phyloP scores from a whole-genome alignment of 2,329 filamentous ascomycete genomes.

The Onygena corvina region DNA sequence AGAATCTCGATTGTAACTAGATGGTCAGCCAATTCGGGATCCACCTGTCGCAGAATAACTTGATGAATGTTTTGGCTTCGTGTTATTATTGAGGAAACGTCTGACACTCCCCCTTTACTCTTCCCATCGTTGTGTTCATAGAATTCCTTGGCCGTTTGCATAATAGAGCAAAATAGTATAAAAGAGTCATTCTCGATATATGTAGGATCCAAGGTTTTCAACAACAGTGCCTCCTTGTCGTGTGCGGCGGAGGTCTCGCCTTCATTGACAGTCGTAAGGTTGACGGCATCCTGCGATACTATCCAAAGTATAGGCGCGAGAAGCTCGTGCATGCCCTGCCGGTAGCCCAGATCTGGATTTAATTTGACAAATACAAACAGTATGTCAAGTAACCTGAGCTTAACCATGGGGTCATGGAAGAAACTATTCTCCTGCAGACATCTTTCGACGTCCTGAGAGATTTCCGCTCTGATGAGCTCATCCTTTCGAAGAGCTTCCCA shows the following conservation, averaged over 20 bases:
- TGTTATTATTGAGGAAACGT: conserved; percentile 62
- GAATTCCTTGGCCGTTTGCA: conserved; percentile 76
- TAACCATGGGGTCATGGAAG: conserved; percentile 68
- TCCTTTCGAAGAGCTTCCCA: conserved; percentile 82
- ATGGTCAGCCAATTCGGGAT: conserved; percentile 72
- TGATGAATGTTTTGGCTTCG: conserved; percentile 82
- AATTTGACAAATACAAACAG: conserved; percentile 92
- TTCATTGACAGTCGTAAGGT: conserved; percentile 31
- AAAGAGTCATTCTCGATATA: conserved; percentile 89
- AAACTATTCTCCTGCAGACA: conserved; percentile 82
- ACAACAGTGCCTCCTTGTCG: conserved; percentile 42
- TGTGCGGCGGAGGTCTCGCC: conserved; percentile 22
- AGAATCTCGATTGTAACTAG: conserved; percentile 73
- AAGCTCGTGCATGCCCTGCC: conserved; percentile 98
- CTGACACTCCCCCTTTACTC: conserved; percentile 26
- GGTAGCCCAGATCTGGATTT: conserved; percentile 74
- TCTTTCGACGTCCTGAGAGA: conserved; percentile 84
- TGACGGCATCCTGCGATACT: conserved; percentile 67
- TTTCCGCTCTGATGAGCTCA: conserved; percentile 72
- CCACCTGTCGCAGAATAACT: conserved; percentile 61
- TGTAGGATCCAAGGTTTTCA: conserved; percentile 54
- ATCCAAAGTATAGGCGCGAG: conserved; percentile 81
- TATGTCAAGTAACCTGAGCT: conserved; percentile 72
- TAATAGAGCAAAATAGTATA: conserved; percentile 69
- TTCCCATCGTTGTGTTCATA: conserved; percentile 57